Evolutionary conservation across 257 asterid genomes (phyloP).

Genomic region (Salvia rosmarinus): DNA sequence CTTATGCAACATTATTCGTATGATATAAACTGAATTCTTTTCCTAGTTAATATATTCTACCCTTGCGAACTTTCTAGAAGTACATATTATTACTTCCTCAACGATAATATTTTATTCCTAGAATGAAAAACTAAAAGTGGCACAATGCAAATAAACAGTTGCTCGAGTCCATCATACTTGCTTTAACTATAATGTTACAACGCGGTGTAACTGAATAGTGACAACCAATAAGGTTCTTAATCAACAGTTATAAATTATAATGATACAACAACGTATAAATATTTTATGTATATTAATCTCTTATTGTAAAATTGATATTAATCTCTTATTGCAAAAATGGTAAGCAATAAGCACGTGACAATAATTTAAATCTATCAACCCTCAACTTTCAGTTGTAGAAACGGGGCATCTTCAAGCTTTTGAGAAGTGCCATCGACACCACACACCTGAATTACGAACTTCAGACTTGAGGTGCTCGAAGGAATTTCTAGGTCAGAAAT

Average conservation of each 20-base stretch:
- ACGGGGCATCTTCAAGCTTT: constrained; percentile 72
- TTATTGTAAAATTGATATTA: too few species aligned
- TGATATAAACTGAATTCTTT: too few species aligned
- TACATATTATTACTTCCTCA: too few species aligned
- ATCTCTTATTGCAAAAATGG: neutral
- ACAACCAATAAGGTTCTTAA: neutral
- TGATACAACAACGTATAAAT: neutral
- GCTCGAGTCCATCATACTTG: too few species aligned
- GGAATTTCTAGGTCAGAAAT: constrained; percentile 57
- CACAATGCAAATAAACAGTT: neutral
- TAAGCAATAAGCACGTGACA: neutral
- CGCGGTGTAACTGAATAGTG: too few species aligned
- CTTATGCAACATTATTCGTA: too few species aligned
- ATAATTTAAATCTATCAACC: constrained; percentile 8
- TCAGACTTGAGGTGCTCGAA: constrained; percentile 46
- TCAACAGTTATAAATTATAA: neutral
- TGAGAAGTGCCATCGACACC: constrained; percentile 62
- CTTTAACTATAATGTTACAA: neutral
- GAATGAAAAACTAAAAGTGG: neutral
- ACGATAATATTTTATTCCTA: neutral
- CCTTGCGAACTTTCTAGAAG: too few species aligned
- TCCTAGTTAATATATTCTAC: too few species aligned
- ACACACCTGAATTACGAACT: constrained; percentile 62
- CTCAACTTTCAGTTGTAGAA: constrained; percentile 48
- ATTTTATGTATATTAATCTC: neutral